A percentile compares a stretch with the other conserved stretches of the same genome.
These are phyloP conservation scores for Chaetothyriales sp. DNA, from an alignment of 2,329 filamentous ascomycete species.

Conservation along the genomic window DNA sequence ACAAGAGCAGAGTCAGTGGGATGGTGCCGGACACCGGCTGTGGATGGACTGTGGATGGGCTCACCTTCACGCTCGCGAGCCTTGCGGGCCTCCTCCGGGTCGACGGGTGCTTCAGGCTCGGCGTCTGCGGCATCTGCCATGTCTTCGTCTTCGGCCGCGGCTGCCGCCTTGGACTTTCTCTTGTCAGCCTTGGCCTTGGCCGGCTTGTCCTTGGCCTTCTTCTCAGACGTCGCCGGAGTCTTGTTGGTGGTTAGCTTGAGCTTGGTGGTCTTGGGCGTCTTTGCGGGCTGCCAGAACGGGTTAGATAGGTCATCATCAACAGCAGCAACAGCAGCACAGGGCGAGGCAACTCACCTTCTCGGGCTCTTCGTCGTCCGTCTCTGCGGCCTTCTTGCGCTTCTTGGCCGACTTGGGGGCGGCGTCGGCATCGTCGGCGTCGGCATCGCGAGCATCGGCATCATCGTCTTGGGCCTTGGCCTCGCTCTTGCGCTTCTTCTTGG, in stretches of 20 bases:
- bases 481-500: slow-evolving; percentile 36
- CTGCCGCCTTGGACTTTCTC: slow-evolving; percentile 38
- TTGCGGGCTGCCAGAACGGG: slow-evolving; percentile 37
- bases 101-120: slow-evolving; percentile 38
- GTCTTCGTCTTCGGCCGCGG: slow-evolving; percentile 43
- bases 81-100: slow-evolving; percentile 42
- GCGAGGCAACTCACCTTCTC: slow-evolving; percentile 42
- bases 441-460: slow-evolving; percentile 37
- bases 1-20: slow-evolving; percentile 27
- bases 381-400: slow-evolving; percentile 68
- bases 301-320: not conserved
- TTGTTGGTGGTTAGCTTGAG: slow-evolving; percentile 45
- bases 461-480: slow-evolving; percentile 29
- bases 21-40: too few species aligned
- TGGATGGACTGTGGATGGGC: slow-evolving; percentile 27
- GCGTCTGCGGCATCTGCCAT: slow-evolving; percentile 37
- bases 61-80: slow-evolving; percentile 45
- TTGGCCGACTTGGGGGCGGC: slow-evolving; percentile 42
- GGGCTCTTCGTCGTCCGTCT: slow-evolving; percentile 60
- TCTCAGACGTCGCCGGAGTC: slow-evolving; percentile 37
- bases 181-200: slow-evolving; percentile 43
- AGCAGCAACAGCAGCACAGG: not conserved
- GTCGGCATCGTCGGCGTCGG: slow-evolving; percentile 36
- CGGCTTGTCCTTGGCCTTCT: slow-evolving; percentile 43
- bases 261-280: slow-evolving; percentile 52